A percentile compares a stretch with the other conserved stretches of the same genome.
phyloP scores from a whole-genome alignment of 2,329 filamentous ascomycete species.

The Bipolaris gigantea region DNA sequence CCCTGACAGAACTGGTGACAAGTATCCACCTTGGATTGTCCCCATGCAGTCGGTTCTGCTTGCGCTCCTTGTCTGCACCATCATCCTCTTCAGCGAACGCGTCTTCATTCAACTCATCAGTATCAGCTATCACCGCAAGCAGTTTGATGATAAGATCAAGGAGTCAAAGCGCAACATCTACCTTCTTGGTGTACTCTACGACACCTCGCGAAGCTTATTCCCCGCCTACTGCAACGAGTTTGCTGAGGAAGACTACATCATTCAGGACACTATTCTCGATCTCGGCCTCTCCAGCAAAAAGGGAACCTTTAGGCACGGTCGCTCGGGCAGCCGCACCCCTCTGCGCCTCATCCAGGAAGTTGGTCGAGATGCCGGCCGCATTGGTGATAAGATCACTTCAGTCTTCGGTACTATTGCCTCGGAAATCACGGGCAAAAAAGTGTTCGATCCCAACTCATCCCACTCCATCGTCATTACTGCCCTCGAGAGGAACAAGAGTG shows the following conservation, averaged over 20 bases:
- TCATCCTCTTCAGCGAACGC: slow-evolving; percentile 76
- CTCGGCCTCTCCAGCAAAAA: slow-evolving; percentile 64
- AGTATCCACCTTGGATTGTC: slow-evolving; percentile 51
- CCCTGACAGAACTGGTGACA: slow-evolving; percentile 3
- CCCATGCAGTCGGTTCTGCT: slow-evolving; percentile 66
- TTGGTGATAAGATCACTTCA: slow-evolving; percentile 92
- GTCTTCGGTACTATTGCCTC: slow-evolving; percentile 91
- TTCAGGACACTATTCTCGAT: slow-evolving; percentile 69
- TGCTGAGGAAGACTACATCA: slow-evolving; percentile 85
- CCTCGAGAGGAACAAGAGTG: slow-evolving; percentile 78
- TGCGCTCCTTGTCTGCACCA: slow-evolving; percentile 67
- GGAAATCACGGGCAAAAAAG: slow-evolving; percentile 92
- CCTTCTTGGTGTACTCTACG: slow-evolving; percentile 82
- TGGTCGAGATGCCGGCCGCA: slow-evolving; percentile 69
- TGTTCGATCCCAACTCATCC: slow-evolving; percentile 89
- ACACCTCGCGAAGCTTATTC: slow-evolving; percentile 85
- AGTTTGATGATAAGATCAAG: slow-evolving; percentile 80
- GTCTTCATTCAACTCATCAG: slow-evolving; percentile 79
- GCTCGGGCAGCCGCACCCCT: slow-evolving; percentile 70
- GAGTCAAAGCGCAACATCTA: slow-evolving; percentile 85
- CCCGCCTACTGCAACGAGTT: slow-evolving; percentile 93
- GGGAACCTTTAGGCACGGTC: slow-evolving; percentile 49
- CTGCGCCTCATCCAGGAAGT: slow-evolving; percentile 72
- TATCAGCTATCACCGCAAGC: slow-evolving; percentile 82
- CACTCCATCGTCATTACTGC: slow-evolving; percentile 90